Evolutionary conservation across 495 filamentous ascomycete species (phyloP), one percentile per base, ranked within the genome.

Genomic region (Lasiosphaeria hispida): DNA sequence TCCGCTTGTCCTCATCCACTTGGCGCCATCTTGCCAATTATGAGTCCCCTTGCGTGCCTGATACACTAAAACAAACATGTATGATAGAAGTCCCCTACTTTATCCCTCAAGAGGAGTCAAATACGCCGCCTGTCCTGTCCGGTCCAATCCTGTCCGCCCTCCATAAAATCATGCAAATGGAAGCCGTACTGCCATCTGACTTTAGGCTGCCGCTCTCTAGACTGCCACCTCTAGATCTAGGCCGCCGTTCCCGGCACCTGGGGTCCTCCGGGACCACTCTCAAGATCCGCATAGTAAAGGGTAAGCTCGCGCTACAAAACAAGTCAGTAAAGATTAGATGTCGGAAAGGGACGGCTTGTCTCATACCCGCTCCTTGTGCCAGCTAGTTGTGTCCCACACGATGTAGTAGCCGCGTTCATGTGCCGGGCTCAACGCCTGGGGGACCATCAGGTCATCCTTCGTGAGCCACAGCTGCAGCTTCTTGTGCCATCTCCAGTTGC

Each of bases 401-500:
- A 95, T 79, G 69, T 97, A 97, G 67, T 89, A 91, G 2, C 92
- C 92, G 43, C 87, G 84, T 72, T 97, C 92, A 51, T 84, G 85
- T 30, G 83, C 82, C 15, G 82, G 80, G 15, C 87, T 82, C 57
- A 89, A 77, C 42, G 70, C 80, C 64, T 82, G 85, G 40, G 90
- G 89, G 7, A 85, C 81, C 67, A 86, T 84, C 54, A 84, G 76
- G 17, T 90, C 85, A 66, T 95, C 91, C 70, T 94, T 93, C 37
- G 91, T 95, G 66, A 97, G 77, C 92, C 92, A 97, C 61, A 92
- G 83, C 60, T 88, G 85, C 52, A 92, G 78, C 53, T 90, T 84
- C 76, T 92, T 96, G 70, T 97, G 91, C 78, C 91, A 97, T 59
- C 92, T 79, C 92, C 92, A 97, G 69, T 92, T 92, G 49, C 92